Percentiles rank a stretch among this genome's conserved stretches.
These are phyloP conservation scores for Claviceps fusiformis DNA, from an alignment of 2,329 filamentous ascomycete genomes.

Conservation along the genomic window DNA sequence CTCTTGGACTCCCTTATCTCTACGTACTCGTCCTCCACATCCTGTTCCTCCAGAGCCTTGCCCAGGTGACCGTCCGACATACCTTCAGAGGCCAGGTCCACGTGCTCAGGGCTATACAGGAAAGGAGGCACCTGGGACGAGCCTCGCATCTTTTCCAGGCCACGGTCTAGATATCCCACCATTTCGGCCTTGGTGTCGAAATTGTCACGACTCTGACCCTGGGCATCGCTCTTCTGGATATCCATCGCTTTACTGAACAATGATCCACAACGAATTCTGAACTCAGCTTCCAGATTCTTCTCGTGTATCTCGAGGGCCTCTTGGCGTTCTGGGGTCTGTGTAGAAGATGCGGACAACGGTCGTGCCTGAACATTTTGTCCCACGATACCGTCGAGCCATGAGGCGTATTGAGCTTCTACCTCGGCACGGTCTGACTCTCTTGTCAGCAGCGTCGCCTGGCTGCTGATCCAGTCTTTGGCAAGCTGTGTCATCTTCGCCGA, in stretches of 20 bases:
- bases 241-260: slow-evolving; percentile 32
- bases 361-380: slow-evolving; percentile 26
- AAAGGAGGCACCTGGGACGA: slow-evolving; percentile 8
- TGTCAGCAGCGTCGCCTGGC: slow-evolving; percentile 5
- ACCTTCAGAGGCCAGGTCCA: slow-evolving; percentile 15
- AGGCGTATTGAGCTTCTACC: slow-evolving; percentile 26
- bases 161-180: slow-evolving; percentile 34
- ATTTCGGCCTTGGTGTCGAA: slow-evolving; percentile 32
- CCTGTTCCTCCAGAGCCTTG: slow-evolving; percentile 11
- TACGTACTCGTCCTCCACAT: slow-evolving; percentile 22
- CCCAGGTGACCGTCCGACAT: slow-evolving; percentile 16
- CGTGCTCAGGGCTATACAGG: slow-evolving; percentile 15
- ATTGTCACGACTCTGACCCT: slow-evolving; percentile 15
- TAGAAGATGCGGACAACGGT: slow-evolving; percentile 23
- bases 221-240: slow-evolving; percentile 12
- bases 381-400: slow-evolving; percentile 30
- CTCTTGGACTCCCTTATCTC: slow-evolving; percentile 18
- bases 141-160: slow-evolving; percentile 29
- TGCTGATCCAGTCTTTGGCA: slow-evolving; percentile 26
- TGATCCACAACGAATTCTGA: slow-evolving; percentile 30
- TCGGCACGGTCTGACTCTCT: slow-evolving; percentile 12
- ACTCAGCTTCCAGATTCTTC: slow-evolving; percentile 34
- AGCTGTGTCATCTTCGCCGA: slow-evolving; percentile 27
- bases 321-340: slow-evolving; percentile 25
- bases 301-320: slow-evolving; percentile 31